A percentile compares a stretch with the other conserved stretches of the same genome.
phyloP scores from a whole-genome alignment of 305 asterid species.

The Stenogyne calaminthoides region DNA sequence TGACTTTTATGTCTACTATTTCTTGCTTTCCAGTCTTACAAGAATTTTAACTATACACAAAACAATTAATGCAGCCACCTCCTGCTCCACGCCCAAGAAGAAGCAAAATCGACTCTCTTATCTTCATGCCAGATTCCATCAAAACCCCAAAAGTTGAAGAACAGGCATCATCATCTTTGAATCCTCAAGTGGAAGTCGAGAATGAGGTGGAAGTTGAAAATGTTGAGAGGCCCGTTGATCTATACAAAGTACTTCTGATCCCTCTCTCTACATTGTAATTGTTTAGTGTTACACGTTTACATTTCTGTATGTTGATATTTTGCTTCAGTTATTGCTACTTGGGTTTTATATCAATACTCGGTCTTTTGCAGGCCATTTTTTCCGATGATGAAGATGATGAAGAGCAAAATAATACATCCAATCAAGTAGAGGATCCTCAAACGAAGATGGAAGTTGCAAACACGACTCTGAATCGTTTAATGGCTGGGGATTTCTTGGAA shows the following conservation, averaged over 20 bases:
- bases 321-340: slow-evolving; percentile 9
- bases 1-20: neutral
- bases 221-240: no score
- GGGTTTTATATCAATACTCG: neutral
- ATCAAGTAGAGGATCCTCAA: no score
- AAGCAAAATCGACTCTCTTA: slow-evolving; percentile 90
- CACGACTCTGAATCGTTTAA: no score
- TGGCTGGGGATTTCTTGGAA: slow-evolving; percentile 96
- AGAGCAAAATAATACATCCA: no score
- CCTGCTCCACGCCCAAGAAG: slow-evolving; percentile 77
- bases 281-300: neutral
- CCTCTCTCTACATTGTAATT: neutral
- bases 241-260: slow-evolving; percentile 26
- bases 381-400: no score
- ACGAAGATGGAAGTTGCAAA: no score
- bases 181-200: no score
- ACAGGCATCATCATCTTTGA: slow-evolving; percentile 32
- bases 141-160: slow-evolving; percentile 49
- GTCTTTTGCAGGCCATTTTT: no score
- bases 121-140: slow-evolving; percentile 68
- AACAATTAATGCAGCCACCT: slow-evolving; percentile 67
- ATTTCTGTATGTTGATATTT: neutral
- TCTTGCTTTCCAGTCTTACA: slow-evolving; percentile 6
- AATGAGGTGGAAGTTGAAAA: no score
- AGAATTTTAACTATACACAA: slow-evolving; percentile 15